Evolutionary conservation across 2,329 filamentous ascomycete genomes (phyloP).

Genomic region (Nemania serpens): DNA sequence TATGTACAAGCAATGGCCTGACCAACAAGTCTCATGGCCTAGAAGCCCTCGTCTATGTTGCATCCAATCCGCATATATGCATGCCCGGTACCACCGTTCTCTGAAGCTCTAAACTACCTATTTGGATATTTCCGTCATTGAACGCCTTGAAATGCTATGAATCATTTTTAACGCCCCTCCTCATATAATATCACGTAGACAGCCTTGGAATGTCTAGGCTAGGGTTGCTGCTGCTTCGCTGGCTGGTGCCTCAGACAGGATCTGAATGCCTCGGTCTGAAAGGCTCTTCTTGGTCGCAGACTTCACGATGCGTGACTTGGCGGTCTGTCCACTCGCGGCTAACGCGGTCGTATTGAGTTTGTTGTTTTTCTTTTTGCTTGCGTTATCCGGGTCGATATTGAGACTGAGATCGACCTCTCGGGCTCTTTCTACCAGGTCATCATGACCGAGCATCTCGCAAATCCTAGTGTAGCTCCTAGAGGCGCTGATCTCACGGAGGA

Average conservation of each 20-base stretch:
- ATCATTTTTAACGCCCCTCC: neutral
- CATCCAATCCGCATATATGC: constrained; percentile 7
- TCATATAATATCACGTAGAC: neutral
- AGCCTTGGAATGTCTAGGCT: constrained; percentile 3
- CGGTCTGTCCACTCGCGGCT: constrained; percentile 54
- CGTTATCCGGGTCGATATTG: constrained; percentile 59
- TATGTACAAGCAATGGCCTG: constrained; percentile 8
- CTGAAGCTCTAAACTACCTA: constrained; percentile 5
- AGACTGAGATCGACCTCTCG: constrained; percentile 67
- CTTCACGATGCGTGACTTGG: constrained; percentile 40
- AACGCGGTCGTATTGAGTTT: constrained; percentile 47
- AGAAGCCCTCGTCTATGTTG: neutral
- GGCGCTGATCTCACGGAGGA: constrained; percentile 64
- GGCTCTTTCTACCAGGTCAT: constrained; percentile 67
- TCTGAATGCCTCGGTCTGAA: constrained; percentile 40
- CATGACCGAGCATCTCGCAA: constrained; percentile 67
- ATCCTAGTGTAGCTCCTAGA: constrained; percentile 74
- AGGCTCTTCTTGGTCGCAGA: constrained; percentile 37
- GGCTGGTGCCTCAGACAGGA: constrained; percentile 15
- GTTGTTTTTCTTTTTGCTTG: constrained; percentile 45
- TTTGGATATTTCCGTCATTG: constrained; percentile 18
- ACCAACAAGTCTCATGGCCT: neutral
- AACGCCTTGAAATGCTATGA: constrained; percentile 36
- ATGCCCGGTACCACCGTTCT: constrained; percentile 2
- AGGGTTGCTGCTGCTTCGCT: constrained; percentile 28